phyloP scores from a whole-genome alignment of 768 basidiomycete species.

The Inosperma sp. region DNA sequence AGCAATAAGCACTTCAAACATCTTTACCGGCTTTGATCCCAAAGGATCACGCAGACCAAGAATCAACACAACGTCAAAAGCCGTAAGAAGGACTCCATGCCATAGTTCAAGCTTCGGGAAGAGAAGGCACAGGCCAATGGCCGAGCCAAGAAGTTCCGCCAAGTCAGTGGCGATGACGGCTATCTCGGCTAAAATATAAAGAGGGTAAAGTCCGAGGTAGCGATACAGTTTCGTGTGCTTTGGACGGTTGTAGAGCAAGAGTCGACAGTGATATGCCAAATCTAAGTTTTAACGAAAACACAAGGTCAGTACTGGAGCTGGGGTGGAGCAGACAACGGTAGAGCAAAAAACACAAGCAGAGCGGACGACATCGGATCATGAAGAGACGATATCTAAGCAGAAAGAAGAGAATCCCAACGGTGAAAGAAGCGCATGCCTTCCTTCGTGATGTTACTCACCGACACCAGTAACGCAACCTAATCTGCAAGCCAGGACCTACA shows the following conservation, averaged over 20 bases:
- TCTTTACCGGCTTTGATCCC: conserved; percentile 56
- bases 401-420: too few species aligned
- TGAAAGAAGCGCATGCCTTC: background rate
- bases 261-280: conserved; percentile 54
- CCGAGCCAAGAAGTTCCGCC: conserved; percentile 77
- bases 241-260: conserved; percentile 61
- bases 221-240: conserved; percentile 53
- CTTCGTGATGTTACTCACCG: conserved; percentile 38
- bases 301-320: too few species aligned
- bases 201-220: conserved; percentile 58
- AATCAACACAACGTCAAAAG: conserved; percentile 63
- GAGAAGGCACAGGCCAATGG: conserved; percentile 73
- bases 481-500: conserved; percentile 67
- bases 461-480: conserved; percentile 81
- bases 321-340: too few species aligned
- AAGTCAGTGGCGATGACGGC: conserved; percentile 77
- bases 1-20: conserved; percentile 65
- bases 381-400: too few species aligned
- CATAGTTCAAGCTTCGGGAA: conserved; percentile 66
- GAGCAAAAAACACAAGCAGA: background rate
- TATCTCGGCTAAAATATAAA: conserved; percentile 60
- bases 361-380: background rate
- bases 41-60: conserved; percentile 70
- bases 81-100: conserved; percentile 67
- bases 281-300: conserved; percentile 26